These are phyloP conservation scores for Nicotiana benthamiana DNA, from an alignment of 257 asterid species.

Conservation along the genomic window DNA sequence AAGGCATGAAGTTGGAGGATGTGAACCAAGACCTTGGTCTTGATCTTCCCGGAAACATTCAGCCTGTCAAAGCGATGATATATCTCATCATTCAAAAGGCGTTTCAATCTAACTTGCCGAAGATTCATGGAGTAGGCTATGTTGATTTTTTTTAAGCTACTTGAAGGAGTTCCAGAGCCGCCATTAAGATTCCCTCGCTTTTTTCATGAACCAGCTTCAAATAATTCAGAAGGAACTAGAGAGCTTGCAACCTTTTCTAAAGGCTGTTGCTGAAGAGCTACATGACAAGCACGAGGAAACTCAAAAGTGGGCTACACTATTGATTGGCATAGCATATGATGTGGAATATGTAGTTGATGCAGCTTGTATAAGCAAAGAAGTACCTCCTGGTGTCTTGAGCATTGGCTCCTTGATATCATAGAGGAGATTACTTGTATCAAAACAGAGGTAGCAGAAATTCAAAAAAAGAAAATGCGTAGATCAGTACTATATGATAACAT, in stretches of 20 bases:
- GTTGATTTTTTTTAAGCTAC: neutral
- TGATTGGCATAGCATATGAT: constrained; percentile 9
- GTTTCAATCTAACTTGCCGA: neutral
- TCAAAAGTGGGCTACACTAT: neutral
- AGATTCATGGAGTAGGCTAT: neutral
- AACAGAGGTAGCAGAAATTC: neutral
- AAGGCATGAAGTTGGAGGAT: neutral
- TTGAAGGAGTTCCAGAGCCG: neutral
- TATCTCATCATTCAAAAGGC: neutral
- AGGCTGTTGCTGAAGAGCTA: neutral
- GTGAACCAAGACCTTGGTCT: neutral
- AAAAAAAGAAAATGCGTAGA: neutral
- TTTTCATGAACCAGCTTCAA: neutral
- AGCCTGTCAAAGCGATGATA: neutral
- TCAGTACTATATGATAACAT: neutral
- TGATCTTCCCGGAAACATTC: neutral
- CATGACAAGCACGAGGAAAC: neutral
- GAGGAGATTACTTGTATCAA: neutral
- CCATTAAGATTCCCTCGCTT: neutral
- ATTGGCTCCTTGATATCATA: neutral
- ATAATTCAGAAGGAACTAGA: neutral
- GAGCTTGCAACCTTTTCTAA: neutral
- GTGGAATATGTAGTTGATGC: constrained; percentile 16
- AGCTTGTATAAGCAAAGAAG: neutral
- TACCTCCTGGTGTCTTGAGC: constrained; percentile 5